Evolutionary conservation across 2,329 filamentous ascomycete genomes (phyloP).

Genomic region (Periconia sp.): DNA sequence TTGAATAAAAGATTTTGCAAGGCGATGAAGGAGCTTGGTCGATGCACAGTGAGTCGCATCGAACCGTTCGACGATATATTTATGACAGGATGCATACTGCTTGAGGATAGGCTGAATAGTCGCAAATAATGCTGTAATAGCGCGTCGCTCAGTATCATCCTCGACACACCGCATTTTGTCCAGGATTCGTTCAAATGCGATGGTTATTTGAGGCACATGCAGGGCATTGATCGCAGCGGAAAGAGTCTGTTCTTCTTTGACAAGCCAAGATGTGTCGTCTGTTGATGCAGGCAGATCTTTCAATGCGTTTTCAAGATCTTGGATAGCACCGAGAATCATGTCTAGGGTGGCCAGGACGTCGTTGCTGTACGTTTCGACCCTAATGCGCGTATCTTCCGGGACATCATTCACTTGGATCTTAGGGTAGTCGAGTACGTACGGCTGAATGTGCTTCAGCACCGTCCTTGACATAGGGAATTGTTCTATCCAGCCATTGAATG

Average conservation of each 20-base stretch:
- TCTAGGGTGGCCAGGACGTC: constrained; percentile 71
- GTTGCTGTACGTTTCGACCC: constrained; percentile 58
- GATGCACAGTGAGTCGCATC: constrained; percentile 71
- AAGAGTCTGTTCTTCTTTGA: constrained; percentile 52
- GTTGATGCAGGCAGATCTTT: constrained; percentile 62
- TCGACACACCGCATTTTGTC: constrained; percentile 52
- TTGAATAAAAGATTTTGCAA: constrained; percentile 78
- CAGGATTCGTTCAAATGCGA: constrained; percentile 53
- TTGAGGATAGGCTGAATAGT: constrained; percentile 73
- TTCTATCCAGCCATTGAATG: constrained; percentile 25
- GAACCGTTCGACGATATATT: constrained; percentile 64
- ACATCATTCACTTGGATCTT: constrained; percentile 1
- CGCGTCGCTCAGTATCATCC: constrained; percentile 48
- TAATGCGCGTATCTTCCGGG: constrained; percentile 11
- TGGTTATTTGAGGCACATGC: constrained; percentile 62
- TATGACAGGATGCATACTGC: constrained; percentile 71
- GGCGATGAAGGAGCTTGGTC: constrained; percentile 74
- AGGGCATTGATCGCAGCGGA: constrained; percentile 61
- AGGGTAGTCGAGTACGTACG: constrained; percentile 61
- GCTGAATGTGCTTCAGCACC: constrained; percentile 65
- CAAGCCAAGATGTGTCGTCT: constrained; percentile 69
- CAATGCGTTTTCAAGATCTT: constrained; percentile 68
- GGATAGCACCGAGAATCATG: constrained; percentile 78
- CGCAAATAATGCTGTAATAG: constrained; percentile 64
- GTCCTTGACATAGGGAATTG: constrained; percentile 31